Percentiles rank a stretch among this genome's conserved stretches.
Conservation (phyloP, 2,329 filamentous ascomycete species). For the Pseudopyricularia javanii region DNA sequence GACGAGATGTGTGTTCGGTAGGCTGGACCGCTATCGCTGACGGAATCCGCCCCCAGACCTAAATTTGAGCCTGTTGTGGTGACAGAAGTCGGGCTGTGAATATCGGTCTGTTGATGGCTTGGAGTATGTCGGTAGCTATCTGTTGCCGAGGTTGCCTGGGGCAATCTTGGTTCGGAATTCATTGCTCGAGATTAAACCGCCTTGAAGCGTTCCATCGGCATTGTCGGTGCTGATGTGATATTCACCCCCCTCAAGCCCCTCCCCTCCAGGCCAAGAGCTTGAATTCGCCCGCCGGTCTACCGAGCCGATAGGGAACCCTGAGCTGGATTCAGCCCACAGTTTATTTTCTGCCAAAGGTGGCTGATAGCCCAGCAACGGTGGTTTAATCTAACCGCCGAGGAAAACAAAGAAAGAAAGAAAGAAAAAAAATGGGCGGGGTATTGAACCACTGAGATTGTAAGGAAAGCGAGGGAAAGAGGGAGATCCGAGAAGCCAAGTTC, state of each 20-base stretch:
- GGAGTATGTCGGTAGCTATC: neutral
- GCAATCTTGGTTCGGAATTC: neutral
- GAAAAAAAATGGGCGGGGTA: neutral
- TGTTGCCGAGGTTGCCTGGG: neutral
- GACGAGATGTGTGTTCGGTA: conserved; percentile 6
- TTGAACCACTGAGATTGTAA: neutral
- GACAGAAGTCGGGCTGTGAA: neutral
- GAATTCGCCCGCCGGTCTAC: neutral
- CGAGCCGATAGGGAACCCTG: neutral
- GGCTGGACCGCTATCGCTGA: neutral
- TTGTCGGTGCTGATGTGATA: neutral
- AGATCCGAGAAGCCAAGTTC: neutral
- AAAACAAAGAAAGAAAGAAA: neutral
- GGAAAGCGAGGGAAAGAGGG: too few species aligned
- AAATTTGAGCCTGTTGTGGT: neutral
- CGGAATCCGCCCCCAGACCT: neutral
- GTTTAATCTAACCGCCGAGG: too few species aligned
- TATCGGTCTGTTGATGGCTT: neutral
- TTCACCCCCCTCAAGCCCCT: neutral
- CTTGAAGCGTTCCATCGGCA: neutral
- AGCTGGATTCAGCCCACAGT: neutral
- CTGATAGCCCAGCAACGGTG: too few species aligned
- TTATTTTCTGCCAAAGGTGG: neutral
- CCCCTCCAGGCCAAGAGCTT: neutral
- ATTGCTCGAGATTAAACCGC: neutral